Evolutionary conservation across 768 basidiomycete species (phyloP).

Genomic region (Naganishia vaughanmartiniae): DNA sequence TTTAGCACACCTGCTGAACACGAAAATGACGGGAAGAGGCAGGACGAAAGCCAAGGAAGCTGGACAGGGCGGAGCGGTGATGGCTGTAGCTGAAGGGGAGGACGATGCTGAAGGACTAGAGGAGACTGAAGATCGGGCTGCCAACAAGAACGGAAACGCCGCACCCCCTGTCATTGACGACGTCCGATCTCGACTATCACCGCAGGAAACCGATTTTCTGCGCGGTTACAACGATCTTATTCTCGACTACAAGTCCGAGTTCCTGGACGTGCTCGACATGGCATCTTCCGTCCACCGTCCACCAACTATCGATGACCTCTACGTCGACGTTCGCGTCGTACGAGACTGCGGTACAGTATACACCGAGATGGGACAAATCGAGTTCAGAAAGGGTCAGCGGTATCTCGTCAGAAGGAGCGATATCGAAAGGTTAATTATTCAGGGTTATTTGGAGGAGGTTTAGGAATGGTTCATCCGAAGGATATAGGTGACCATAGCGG

Average conservation of each 20-base stretch:
- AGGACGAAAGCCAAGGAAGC: slow-evolving; percentile 10
- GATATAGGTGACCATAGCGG: not conserved
- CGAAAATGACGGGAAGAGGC: slow-evolving; percentile 25
- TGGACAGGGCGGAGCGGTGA: slow-evolving; percentile 24
- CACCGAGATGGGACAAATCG: slow-evolving; percentile 81
- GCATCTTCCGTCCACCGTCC: slow-evolving; percentile 73
- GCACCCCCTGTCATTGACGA: slow-evolving; percentile 34
- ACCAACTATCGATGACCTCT: slow-evolving; percentile 64
- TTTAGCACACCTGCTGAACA: slow-evolving; percentile 69
- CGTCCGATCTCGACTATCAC: slow-evolving; percentile 45
- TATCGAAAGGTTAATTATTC: slow-evolving; percentile 89
- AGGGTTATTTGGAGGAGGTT: slow-evolving; percentile 88
- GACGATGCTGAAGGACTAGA: slow-evolving; percentile 21
- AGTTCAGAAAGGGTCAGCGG: slow-evolving; percentile 83
- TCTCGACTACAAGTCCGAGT: slow-evolving; percentile 79
- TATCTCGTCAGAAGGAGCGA: slow-evolving; percentile 84
- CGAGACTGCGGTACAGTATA: slow-evolving; percentile 87
- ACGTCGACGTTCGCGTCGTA: slow-evolving; percentile 80
- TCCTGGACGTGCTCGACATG: slow-evolving; percentile 76
- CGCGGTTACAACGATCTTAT: slow-evolving; percentile 74
- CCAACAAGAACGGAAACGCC: not conserved
- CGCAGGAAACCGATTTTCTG: slow-evolving; percentile 68
- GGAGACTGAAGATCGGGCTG: slow-evolving; percentile 4
- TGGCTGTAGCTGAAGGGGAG: slow-evolving; percentile 21
- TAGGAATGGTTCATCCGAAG: slow-evolving; percentile 31